Conservation (phyloP, 257 asterid species). For the Nicotiana benthamiana region DNA sequence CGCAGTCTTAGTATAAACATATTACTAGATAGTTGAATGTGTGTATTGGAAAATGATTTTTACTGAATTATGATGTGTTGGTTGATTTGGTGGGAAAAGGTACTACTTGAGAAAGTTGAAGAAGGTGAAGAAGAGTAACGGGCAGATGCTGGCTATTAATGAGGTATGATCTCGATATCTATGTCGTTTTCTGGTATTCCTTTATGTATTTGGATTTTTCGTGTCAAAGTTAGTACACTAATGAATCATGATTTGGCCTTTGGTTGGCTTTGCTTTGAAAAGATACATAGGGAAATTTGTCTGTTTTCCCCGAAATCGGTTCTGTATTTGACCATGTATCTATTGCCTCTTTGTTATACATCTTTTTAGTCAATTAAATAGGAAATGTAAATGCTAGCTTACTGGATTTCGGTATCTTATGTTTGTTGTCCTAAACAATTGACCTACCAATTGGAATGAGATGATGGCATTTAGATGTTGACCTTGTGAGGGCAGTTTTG, state of each 20-base stretch:
- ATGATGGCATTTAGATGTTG: too few species aligned
- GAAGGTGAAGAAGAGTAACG: slow-evolving; percentile 5
- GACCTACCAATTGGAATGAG: background rate
- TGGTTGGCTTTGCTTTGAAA: too few species aligned
- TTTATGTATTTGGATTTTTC: too few species aligned
- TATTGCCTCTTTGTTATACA: background rate
- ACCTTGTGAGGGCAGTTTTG: background rate
- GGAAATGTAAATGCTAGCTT: background rate
- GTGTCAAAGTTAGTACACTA: too few species aligned
- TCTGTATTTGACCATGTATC: background rate
- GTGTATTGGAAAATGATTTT: background rate
- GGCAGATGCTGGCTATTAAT: slow-evolving; percentile 6
- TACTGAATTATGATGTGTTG: background rate
- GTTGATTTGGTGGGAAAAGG: background rate
- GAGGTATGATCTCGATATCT: background rate
- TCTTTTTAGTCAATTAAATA: background rate
- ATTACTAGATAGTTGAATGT: background rate
- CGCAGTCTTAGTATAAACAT: background rate
- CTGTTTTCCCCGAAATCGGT: background rate
- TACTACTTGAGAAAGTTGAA: slow-evolving; percentile 3
- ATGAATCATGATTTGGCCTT: too few species aligned
- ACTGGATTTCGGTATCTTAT: too few species aligned
- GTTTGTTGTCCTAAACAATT: background rate
- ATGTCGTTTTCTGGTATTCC: too few species aligned
- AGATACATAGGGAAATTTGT: too few species aligned